Evolutionary conservation across 202 grass and related monocot genomes (phyloP).

Genomic region (Zoysia matrella): DNA sequence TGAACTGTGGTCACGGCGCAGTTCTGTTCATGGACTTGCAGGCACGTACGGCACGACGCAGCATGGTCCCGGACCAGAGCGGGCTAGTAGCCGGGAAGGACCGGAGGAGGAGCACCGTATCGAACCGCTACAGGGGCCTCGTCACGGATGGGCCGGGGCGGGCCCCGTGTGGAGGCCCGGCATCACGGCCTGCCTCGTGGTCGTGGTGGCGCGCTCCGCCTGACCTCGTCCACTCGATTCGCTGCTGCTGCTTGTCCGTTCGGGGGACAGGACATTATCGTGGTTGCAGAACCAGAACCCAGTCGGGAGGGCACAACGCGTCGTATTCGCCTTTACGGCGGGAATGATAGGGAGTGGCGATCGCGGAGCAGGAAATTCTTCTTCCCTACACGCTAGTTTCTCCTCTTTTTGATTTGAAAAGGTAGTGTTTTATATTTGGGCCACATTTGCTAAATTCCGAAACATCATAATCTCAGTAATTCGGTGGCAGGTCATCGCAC

Average conservation of each 20-base stretch:
- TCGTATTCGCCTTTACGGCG: background rate
- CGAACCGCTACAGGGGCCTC: conserved; percentile 20
- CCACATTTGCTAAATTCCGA: background rate
- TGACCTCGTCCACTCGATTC: background rate
- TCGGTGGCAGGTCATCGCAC: background rate
- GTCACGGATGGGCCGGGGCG: background rate
- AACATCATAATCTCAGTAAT: background rate
- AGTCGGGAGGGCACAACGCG: background rate
- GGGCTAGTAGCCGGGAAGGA: background rate
- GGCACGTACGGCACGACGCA: background rate
- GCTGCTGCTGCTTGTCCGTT: background rate
- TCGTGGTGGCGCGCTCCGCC: background rate
- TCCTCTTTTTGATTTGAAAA: background rate
- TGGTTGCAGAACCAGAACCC: background rate
- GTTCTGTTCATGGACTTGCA: conserved; percentile 27
- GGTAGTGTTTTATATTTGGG: background rate
- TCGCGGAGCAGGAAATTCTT: background rate
- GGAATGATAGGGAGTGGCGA: background rate
- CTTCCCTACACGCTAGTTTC: background rate
- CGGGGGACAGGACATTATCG: background rate
- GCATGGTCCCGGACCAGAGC: background rate
- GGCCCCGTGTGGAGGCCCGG: background rate
- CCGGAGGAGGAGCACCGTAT: background rate
- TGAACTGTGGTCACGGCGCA: conserved; percentile 41
- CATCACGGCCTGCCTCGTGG: too few relatives aligned